These are phyloP conservation scores for Naganishia liquefaciens DNA, from an alignment of 1,284 basidiomycete genomes.

Conservation along the genomic window DNA sequence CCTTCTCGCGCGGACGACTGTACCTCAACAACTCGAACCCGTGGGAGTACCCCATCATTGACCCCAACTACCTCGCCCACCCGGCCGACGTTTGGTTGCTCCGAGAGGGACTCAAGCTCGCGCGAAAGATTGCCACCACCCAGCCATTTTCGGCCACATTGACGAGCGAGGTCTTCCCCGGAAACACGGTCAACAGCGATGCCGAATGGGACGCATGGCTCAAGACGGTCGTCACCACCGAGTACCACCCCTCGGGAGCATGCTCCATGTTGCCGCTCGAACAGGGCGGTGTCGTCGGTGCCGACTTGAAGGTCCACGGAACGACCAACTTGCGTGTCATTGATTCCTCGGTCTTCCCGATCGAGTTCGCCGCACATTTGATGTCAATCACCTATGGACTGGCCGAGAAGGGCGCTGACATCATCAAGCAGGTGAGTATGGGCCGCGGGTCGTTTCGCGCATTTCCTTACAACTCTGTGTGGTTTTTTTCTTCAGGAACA, in stretches of 20 bases:
- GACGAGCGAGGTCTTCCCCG: conserved; percentile 55
- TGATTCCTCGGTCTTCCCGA: conserved; percentile 56
- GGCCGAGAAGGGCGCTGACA: conserved; percentile 61
- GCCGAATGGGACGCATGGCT: conserved; percentile 60
- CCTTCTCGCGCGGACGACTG: conserved; percentile 54
- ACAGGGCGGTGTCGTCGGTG: conserved; percentile 67
- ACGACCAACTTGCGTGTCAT: conserved; percentile 55
- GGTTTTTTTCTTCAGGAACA: conserved; percentile 20
- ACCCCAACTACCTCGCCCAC: conserved; percentile 62
- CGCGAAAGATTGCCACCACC: conserved; percentile 56
- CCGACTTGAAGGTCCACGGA: conserved; percentile 66
- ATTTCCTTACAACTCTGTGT: neutral
- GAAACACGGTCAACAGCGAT: conserved; percentile 54
- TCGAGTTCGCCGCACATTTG: conserved; percentile 53
- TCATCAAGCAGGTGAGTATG: conserved; percentile 57
- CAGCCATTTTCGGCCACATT: conserved; percentile 54
- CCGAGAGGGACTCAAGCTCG: conserved; percentile 63
- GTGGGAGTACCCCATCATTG: conserved; percentile 63
- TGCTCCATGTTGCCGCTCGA: conserved; percentile 65
- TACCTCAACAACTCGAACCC: conserved; percentile 60
- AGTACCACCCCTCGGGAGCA: conserved; percentile 64
- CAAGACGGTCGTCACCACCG: conserved; percentile 51
- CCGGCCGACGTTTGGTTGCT: conserved; percentile 59
- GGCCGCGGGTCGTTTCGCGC: no score
- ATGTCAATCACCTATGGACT: conserved; percentile 40